phyloP scores from a whole-genome alignment of 768 basidiomycete genomes.

The Kwoniella dejecticola region DNA sequence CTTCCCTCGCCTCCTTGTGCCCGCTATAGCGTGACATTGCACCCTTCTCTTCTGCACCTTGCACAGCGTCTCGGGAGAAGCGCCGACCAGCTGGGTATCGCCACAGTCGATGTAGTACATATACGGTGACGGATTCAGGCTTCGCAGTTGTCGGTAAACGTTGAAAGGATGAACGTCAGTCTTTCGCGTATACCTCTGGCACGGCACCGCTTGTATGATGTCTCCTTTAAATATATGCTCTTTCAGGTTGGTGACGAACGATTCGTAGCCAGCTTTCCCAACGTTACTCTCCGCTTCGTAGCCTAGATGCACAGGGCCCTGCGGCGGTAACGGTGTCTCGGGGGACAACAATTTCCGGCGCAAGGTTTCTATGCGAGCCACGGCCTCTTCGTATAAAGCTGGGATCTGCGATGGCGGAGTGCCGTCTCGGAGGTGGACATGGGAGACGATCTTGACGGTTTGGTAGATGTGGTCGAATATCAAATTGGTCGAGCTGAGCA shows the following conservation, averaged over 20 bases:
- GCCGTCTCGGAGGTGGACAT: conserved; percentile 81
- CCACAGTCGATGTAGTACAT: conserved; percentile 98
- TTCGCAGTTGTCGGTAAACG: conserved; percentile 87
- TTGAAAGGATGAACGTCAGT: conserved; percentile 95
- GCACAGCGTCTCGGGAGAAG: conserved; percentile 95
- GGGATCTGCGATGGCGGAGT: conserved; percentile 62
- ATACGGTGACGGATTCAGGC: conserved; percentile 96
- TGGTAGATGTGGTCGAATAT: conserved; percentile 97
- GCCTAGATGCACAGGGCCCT: conserved; percentile 55
- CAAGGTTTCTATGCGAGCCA: conserved; percentile 76
- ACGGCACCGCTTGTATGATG: conserved; percentile 98
- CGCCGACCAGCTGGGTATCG: conserved; percentile 92
- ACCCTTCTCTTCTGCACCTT: conserved; percentile 91
- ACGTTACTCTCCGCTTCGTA: conserved; percentile 80
- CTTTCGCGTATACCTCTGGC: conserved; percentile 81
- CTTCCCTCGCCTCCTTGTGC: conserved; percentile 85
- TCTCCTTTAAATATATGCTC: conserved; percentile 93
- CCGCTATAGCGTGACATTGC: conserved; percentile 96
- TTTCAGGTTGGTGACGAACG: conserved; percentile 87
- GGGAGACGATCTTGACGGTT: conserved; percentile 90
- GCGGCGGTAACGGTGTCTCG: conserved; percentile 62
- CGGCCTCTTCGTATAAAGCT: conserved; percentile 85
- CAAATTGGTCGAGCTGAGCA: conserved; percentile 92
- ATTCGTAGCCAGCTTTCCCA: conserved; percentile 87
- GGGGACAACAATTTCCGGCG: conserved; percentile 71